A percentile compares a stretch with the other conserved stretches of the same genome.
These are phyloP conservation scores for Leptographium procerum DNA, from an alignment of 2,329 filamentous ascomycete species.

Conservation along the genomic window DNA sequence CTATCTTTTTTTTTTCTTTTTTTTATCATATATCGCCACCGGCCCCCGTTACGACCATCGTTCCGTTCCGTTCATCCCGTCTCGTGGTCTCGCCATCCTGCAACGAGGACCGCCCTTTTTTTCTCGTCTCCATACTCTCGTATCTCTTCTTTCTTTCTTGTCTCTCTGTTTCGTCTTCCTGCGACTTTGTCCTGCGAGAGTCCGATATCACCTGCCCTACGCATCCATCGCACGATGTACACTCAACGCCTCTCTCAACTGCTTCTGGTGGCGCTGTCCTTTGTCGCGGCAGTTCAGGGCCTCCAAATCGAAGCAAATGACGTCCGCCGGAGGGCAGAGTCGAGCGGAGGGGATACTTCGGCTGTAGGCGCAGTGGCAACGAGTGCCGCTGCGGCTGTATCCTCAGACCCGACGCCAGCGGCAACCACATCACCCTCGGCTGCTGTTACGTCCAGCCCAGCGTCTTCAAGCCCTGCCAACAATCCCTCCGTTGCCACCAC, in stretches of 20 bases:
- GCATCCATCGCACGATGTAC: conserved; percentile 29
- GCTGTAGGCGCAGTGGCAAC: not conserved
- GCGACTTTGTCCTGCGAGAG: no score
- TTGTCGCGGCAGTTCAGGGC: conserved; percentile 34
- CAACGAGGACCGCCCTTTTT: not conserved
- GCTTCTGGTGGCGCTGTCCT: conserved; percentile 36
- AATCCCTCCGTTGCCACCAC: not conserved
- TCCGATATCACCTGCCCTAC: not conserved
- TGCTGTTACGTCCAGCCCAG: not conserved
- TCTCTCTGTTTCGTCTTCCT: no score
- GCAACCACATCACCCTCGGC: not conserved
- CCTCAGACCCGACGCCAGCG: not conserved
- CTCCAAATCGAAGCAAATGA: conserved; percentile 18
- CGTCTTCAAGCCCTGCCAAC: conserved; percentile 4
- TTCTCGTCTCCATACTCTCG: not conserved
- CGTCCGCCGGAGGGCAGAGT: conserved; percentile 2
- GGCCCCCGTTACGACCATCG: no score
- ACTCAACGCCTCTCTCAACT: conserved; percentile 32
- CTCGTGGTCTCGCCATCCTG: not conserved
- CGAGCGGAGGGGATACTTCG: not conserved
- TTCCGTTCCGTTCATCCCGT: no score
- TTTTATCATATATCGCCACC: no score
- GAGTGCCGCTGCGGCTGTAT: not conserved
- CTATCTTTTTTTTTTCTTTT: no score
- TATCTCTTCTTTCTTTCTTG: no score